A percentile compares a stretch with the other conserved stretches of the same genome.
phyloP scores from a whole-genome alignment of 139 green algal species.

The Tetradesmus lagerheimii region DNA sequence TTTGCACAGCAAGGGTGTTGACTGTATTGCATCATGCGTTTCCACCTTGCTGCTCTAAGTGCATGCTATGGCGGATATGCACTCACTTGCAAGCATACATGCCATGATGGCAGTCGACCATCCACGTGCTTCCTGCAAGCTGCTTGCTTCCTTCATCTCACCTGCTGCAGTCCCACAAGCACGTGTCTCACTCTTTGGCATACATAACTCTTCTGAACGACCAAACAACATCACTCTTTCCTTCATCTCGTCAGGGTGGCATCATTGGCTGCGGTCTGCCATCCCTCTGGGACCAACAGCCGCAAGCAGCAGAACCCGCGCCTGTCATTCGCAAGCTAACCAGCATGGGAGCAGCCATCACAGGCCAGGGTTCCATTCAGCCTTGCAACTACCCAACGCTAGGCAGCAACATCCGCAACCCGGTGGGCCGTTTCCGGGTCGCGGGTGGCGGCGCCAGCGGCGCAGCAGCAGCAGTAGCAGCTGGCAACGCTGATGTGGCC shows the following conservation, averaged over 20 bases:
- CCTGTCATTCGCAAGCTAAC: constrained; percentile 6
- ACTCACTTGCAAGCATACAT: background rate
- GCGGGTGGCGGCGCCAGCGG: constrained; percentile 46
- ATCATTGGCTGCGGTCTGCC: constrained; percentile 11
- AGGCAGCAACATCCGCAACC: constrained; percentile 48
- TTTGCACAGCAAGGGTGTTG: background rate
- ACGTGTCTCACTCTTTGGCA: no score
- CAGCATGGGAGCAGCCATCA: constrained; percentile 8
- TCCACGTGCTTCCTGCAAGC: background rate
- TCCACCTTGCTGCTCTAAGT: background rate
- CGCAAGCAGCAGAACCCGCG: background rate
- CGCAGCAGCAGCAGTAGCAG: constrained; percentile 53
- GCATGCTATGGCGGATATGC: background rate
- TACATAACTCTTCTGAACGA: no score
- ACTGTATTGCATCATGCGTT: background rate
- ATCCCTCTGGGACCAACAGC: background rate
- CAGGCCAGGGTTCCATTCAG: constrained; percentile 16
- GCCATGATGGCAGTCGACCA: background rate
- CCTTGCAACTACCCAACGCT: constrained; percentile 36
- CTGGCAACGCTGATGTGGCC: constrained; percentile 39
- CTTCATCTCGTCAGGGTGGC: background rate
- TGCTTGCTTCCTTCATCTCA: background rate
- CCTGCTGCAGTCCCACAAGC: no score
- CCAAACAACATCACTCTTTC: background rate
- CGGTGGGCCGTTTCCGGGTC: constrained; percentile 4